A percentile compares a stretch with the other conserved stretches of the same genome.
Conservation (phyloP, 2,329 filamentous ascomycete genomes). For the Byssochlamys sp. region DNA sequence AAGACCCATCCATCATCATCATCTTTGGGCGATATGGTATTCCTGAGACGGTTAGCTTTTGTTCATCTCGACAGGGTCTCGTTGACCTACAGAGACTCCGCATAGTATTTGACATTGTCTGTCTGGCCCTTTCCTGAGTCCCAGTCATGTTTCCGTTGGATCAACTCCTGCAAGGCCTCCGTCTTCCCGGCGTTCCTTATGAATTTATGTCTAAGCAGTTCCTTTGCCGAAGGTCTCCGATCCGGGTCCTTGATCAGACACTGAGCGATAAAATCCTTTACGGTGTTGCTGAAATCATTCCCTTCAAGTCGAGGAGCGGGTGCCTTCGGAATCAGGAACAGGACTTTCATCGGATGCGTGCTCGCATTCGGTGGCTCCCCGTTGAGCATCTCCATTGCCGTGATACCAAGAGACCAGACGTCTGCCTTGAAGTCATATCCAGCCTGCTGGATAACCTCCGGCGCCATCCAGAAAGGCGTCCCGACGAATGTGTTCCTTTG, state of each 20-base stretch:
- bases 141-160: conserved; percentile 69
- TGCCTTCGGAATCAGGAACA: conserved; percentile 85
- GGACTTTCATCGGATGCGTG: conserved; percentile 85
- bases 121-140: conserved; percentile 63
- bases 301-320: conserved; percentile 75
- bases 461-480: conserved; percentile 95
- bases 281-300: conserved; percentile 69
- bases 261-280: conserved; percentile 84
- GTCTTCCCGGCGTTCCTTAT: conserved; percentile 78
- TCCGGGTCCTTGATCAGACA: conserved; percentile 91
- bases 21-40: conserved; percentile 53
- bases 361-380: conserved; percentile 81
- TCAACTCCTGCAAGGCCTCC: conserved; percentile 76
- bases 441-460: conserved; percentile 83
- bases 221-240: conserved; percentile 70
- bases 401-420: conserved; percentile 87
- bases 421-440: conserved; percentile 81
- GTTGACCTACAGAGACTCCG: conserved; percentile 64
- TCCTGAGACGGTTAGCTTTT: conserved; percentile 29
- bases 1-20: conserved; percentile 89
- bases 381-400: conserved; percentile 77
- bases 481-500: conserved; percentile 96
- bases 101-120: conserved; percentile 74
- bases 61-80: neutral
- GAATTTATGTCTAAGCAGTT: conserved; percentile 79